These are phyloP conservation scores for Discostella pseudostelligera DNA, from an alignment of 108 stramenopile species.

Conservation along the genomic window DNA sequence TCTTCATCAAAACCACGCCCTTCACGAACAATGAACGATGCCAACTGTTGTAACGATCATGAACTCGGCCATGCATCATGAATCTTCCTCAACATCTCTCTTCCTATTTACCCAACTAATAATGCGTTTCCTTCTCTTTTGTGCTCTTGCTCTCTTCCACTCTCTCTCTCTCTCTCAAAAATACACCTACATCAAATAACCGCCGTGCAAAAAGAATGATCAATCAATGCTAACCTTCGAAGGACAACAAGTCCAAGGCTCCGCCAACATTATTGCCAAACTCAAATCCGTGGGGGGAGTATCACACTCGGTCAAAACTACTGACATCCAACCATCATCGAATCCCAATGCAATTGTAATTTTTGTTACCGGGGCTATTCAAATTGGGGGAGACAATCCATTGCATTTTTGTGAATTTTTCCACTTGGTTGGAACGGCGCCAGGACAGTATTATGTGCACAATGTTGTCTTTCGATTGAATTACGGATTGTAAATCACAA, in stretches of 20 bases:
- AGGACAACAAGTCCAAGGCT: constrained; percentile 71
- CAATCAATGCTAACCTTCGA: constrained; percentile 88
- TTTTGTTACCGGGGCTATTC: constrained; percentile 81
- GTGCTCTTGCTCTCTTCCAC: too few relatives aligned
- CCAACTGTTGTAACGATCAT: too few relatives aligned
- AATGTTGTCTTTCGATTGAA: constrained; percentile 94
- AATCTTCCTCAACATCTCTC: too few relatives aligned
- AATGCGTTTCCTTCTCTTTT: too few relatives aligned
- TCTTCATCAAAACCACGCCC: too few relatives aligned
- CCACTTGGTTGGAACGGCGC: constrained; percentile 84
- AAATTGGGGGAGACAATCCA: constrained; percentile 90
- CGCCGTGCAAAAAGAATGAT: constrained; percentile 39
- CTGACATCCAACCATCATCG: constrained; percentile 84
- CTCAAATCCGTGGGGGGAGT: constrained; percentile 65
- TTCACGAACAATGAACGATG: too few relatives aligned
- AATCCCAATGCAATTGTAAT: constrained; percentile 67
- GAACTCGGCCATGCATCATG: too few relatives aligned
- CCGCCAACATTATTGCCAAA: constrained; percentile 66
- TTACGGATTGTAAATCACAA: constrained; percentile 73
- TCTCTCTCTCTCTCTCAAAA: constrained; percentile 9
- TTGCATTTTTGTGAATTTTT: constrained; percentile 94
- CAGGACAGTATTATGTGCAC: constrained; percentile 91
- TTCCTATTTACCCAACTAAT: too few relatives aligned
- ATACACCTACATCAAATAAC: background rate
- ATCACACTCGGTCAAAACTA: constrained; percentile 69